Evolutionary conservation across 345 rosid species (phyloP).

Genomic region (Mercurialis annua): DNA sequence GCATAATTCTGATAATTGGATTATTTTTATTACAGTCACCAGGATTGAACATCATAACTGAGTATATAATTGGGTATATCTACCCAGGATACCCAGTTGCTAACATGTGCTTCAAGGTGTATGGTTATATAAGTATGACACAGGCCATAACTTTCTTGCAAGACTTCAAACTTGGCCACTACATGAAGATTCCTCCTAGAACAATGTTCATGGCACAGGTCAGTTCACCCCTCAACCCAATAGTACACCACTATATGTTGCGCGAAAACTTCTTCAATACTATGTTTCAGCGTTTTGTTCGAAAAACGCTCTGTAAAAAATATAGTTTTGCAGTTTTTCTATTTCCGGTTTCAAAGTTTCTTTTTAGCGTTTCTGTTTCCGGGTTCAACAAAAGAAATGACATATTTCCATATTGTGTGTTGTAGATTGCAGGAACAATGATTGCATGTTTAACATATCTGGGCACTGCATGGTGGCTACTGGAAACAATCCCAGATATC

Average conservation of each 20-base stretch:
- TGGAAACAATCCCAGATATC: constrained; percentile 82
- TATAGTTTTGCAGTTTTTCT: too few species aligned
- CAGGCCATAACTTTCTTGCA: constrained; percentile 88
- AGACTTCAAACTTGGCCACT: constrained; percentile 97
- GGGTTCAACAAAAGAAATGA: too few species aligned
- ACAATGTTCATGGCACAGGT: constrained; percentile 99
- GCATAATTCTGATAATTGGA: background rate
- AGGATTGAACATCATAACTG: constrained; percentile 84
- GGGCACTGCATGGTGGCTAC: constrained; percentile 94
- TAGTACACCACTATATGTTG: too few species aligned
- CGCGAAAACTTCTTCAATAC: too few species aligned
- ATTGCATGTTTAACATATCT: constrained; percentile 78
- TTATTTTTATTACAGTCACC: constrained; percentile 53
- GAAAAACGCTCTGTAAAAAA: too few species aligned
- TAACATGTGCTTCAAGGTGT: constrained; percentile 96
- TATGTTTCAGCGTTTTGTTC: too few species aligned
- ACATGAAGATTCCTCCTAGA: constrained; percentile 96
- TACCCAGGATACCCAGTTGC: constrained; percentile 97
- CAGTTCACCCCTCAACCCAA: too few species aligned
- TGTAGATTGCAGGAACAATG: constrained; percentile 76
- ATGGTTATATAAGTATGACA: constrained; percentile 91
- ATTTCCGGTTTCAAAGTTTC: too few species aligned
- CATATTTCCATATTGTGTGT: background rate
- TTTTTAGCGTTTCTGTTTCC: too few species aligned
- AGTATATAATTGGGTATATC: constrained; percentile 88